Base-by-base conservation (phyloP, 768 basidiomycete species). In the Suillus occidentalis region DNA sequence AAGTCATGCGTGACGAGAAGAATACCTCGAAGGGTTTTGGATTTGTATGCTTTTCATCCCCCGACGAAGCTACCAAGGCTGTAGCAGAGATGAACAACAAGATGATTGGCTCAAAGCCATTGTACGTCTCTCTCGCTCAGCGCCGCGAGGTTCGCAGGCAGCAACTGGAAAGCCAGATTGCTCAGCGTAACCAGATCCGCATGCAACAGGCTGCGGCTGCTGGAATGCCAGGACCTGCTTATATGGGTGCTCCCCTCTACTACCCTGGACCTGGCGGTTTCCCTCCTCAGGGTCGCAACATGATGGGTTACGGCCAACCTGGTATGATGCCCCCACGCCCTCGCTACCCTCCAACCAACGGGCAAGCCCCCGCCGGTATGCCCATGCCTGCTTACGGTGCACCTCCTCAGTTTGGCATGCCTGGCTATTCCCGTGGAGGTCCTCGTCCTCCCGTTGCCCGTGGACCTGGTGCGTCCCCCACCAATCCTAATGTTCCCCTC, bases 61-160 rank as follows among this genome's bases (percentile, higher is more conserved):
- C 97, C 57, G 97, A 99, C 70, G 97, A 99, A 81, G 96, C 97
- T 28, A 98, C 95, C 74, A 99, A 99, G 83, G 97, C 97, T 66
- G 95, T 99, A 66, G 93, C 95, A 63, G 97, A 99, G 84, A 97
- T 99, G 95, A 99, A 99, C 87, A 98, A 97, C 87, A 97, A 97
- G 83, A 99, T 99, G 90, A 94, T 99, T 73, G 97, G 97, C 67
- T 87, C 90, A 70, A 99, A 99, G 82, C 97, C 97, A 61, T 88
- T 99, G 72, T 99, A 99, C 75, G 97, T 99, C 76, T 96, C 97
- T 49, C 89, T 99, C 70, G 97, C 97, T 70, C 97, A 99, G 77
- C 94, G 97, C 70, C 95, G 95, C 67, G 97, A 99, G 75, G 93
- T 97, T 73, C 93, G 97, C 77, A 88, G 96, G 74, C 97, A 99